phyloP scores from a whole-genome alignment of 2,329 filamentous ascomycete genomes.

The Colletotrichum tropicale region DNA sequence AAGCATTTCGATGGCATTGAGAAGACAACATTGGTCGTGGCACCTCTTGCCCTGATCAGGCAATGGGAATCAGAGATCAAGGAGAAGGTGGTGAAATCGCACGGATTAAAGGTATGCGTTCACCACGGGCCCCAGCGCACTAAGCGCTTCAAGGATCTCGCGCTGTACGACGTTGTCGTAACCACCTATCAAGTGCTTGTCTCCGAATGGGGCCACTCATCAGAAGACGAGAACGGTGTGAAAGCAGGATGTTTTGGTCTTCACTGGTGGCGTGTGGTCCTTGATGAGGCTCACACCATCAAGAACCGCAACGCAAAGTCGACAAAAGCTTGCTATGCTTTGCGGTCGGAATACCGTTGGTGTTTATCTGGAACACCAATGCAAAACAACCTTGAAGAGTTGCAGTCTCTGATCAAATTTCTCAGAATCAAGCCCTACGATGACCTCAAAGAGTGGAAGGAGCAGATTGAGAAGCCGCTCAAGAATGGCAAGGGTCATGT shows the following conservation, averaged over 20 bases:
- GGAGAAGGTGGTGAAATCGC: conserved; percentile 74
- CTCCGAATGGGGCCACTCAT: conserved; percentile 81
- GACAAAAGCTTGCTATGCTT: conserved; percentile 87
- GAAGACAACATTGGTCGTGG: conserved; percentile 88
- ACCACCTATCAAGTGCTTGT: conserved; percentile 97
- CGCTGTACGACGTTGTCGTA: conserved; percentile 91
- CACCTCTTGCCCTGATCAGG: conserved; percentile 90
- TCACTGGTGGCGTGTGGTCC: conserved; percentile 92
- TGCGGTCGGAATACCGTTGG: conserved; percentile 90
- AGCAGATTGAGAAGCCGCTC: conserved; percentile 87
- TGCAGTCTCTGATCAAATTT: conserved; percentile 93
- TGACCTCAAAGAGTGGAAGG: conserved; percentile 85
- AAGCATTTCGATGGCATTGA: conserved; percentile 72
- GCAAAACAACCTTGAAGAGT: conserved; percentile 97
- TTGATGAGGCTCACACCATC: conserved; percentile 97
- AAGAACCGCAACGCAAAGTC: conserved; percentile 98
- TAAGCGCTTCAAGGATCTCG: conserved; percentile 77
- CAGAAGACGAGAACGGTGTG: conserved; percentile 61
- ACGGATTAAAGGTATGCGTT: conserved; percentile 80
- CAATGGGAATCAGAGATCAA: conserved; percentile 97
- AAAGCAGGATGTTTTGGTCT: conserved; percentile 88
- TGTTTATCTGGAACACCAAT: conserved; percentile 95
- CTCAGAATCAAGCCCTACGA: conserved; percentile 91
- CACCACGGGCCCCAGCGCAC: conserved; percentile 90
- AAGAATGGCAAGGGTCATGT: conserved; percentile 89